Evolutionary conservation across 139 green algal genomes (phyloP).

Genomic region (Chlamydomonas sp.): DNA sequence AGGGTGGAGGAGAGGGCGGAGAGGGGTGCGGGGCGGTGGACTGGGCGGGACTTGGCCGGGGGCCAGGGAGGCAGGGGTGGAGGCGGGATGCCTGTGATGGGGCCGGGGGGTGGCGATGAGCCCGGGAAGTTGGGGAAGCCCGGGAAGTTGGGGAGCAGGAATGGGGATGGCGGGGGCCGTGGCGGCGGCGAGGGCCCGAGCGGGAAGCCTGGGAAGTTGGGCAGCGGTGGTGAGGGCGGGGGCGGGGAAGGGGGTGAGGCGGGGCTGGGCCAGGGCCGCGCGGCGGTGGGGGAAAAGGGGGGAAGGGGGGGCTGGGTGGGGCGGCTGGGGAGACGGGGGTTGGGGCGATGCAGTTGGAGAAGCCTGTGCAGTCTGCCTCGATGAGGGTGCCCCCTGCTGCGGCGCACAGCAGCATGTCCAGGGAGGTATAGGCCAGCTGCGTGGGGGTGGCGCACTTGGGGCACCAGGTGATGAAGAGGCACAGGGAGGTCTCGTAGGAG

Average conservation of each 20-base stretch:
- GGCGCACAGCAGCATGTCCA: slow-evolving; percentile 18
- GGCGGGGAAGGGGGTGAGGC: neutral
- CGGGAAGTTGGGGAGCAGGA: neutral
- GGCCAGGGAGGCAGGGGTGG: neutral
- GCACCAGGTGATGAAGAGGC: slow-evolving; percentile 19
- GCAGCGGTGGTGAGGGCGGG: neutral
- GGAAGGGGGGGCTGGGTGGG: neutral
- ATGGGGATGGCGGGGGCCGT: neutral
- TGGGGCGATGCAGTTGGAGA: neutral
- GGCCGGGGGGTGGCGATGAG: neutral
- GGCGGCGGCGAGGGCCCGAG: neutral
- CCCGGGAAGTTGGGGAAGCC: neutral
- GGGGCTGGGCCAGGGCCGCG: neutral
- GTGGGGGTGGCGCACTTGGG: slow-evolving; percentile 12
- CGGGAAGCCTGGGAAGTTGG: neutral
- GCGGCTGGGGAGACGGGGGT: neutral
- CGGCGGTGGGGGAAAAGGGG: neutral
- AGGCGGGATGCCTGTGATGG: neutral
- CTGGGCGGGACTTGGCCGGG: neutral
- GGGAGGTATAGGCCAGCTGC: slow-evolving; percentile 7
- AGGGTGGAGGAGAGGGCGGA: neutral
- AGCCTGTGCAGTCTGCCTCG: slow-evolving; percentile 15
- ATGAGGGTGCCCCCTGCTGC: neutral
- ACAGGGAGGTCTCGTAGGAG: slow-evolving; percentile 10
- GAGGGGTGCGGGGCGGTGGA: neutral